Base-by-base conservation (phyloP, 208 protist genomes). In the Trypanosoma congolense region DNA sequence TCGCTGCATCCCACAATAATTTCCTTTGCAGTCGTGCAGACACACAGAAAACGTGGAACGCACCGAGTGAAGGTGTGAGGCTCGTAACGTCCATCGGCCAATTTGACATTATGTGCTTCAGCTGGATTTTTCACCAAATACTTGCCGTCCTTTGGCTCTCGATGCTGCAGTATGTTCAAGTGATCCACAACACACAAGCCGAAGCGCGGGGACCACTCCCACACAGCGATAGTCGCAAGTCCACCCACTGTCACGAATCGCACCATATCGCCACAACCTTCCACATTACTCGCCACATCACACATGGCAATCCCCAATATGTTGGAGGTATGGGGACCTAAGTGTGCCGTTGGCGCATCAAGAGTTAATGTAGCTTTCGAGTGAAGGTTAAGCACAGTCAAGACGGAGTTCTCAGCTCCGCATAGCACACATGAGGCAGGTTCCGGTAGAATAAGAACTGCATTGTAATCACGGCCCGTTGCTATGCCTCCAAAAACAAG, bases 391-490 rank as follows among this genome's bases (percentile, higher is more conserved):
- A 73, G 22, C 9, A 80, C 35, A n/a, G 55, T 61, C 0, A 92
- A 18, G 22, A 66, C 77, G 38, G 76, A 73, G 55, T 93, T 78
- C 48, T 93, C 86, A 54, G 70, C 75, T 18, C 81, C 86, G 30
- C 74, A 65, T 14, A 83, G n/a, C 31, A 87, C 52, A 9, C 52
- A 60, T 14, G 35, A 26, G 9, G 50, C 38, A n/a, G 70, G 67
- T 1, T 45, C 24, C 0, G 68, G 69, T 1, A 83, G 44, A 61
- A 71, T 65, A 8, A 78, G 43, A 5, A 61, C 56, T 31, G 72
- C 62, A 58, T 87, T 93, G 56, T 77, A 84, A 63, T 93, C 86
- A 38, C 87, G 83, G 1, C 86, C 86, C 21, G 65, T 54, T 18
- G 73, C 66, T 2, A 41, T 58, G 10, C 57, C 43, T 0, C 76